Evolutionary conservation across 805 yeast species (phyloP).

Genomic region (Hanseniaspora pseudoguilliermondii): DNA sequence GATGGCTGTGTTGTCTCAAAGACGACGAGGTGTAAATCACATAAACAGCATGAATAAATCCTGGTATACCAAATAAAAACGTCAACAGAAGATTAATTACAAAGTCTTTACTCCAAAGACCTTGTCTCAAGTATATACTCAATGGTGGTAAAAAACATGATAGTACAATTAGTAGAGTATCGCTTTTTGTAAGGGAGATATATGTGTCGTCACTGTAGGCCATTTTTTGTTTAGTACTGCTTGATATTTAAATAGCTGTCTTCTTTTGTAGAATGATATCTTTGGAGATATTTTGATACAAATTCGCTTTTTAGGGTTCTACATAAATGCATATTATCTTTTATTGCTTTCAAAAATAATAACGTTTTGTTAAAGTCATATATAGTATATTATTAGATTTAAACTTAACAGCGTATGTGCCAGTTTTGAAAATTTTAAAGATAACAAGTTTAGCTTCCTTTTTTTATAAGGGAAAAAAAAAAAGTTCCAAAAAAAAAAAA

Average conservation of each 20-base stretch:
- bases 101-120: constrained; percentile 43
- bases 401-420: too few relatives aligned
- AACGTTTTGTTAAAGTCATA: too few relatives aligned
- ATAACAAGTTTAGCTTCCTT: too few relatives aligned
- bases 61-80: constrained; percentile 6
- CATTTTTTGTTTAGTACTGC: background rate
- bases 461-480: background rate
- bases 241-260: background rate
- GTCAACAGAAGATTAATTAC: constrained; percentile 33
- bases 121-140: constrained; percentile 55
- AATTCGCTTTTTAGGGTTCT: too few relatives aligned
- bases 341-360: too few relatives aligned
- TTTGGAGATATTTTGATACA: too few relatives aligned
- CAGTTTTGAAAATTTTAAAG: too few relatives aligned
- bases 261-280: background rate
- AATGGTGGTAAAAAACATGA: constrained; percentile 63
- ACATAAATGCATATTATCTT: too few relatives aligned
- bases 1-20: background rate
- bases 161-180: background rate
- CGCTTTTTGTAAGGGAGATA: constrained; percentile 10
- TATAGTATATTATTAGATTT: too few relatives aligned
- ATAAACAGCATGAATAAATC: constrained; percentile 17
- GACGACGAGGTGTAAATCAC: constrained; percentile 14
- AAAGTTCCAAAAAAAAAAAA: background rate
- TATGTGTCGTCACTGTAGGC: background rate